Evolutionary conservation across 805 yeast species (phyloP).

Genomic region (Kluyveromyces aestuarii): DNA sequence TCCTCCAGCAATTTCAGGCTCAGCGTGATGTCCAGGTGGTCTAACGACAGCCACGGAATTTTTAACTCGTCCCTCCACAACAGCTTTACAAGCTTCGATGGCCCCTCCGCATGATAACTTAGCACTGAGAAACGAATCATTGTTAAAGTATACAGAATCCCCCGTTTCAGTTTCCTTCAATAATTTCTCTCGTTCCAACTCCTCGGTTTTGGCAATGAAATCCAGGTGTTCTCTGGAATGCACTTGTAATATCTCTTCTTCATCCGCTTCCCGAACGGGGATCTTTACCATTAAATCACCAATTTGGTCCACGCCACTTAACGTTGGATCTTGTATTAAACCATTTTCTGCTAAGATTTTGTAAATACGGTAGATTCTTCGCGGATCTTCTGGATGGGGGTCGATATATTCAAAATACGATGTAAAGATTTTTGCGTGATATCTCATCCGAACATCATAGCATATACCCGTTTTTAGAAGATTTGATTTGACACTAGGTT

Average conservation of each 20-base stretch:
- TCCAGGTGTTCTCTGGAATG: slow-evolving; percentile 76
- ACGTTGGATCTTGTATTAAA: slow-evolving; percentile 65
- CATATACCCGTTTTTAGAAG: slow-evolving; percentile 87
- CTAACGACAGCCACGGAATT: slow-evolving; percentile 91
- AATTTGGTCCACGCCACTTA: slow-evolving; percentile 59
- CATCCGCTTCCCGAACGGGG: slow-evolving; percentile 82
- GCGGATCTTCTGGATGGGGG: slow-evolving; percentile 98
- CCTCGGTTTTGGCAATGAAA: slow-evolving; percentile 63
- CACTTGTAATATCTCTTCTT: slow-evolving; percentile 77
- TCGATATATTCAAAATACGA: slow-evolving; percentile 90
- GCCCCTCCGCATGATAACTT: slow-evolving; percentile 94
- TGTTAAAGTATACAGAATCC: slow-evolving; percentile 91
- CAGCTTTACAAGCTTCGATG: slow-evolving; percentile 92
- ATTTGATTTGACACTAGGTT: slow-evolving; percentile 60
- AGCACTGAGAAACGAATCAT: slow-evolving; percentile 81
- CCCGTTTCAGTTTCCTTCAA: slow-evolving; percentile 81
- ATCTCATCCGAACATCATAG: slow-evolving; percentile 95
- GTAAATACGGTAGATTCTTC: slow-evolving; percentile 89
- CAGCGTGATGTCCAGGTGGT: slow-evolving; percentile 99
- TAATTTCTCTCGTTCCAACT: slow-evolving; percentile 69
- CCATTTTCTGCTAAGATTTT: slow-evolving; percentile 93
- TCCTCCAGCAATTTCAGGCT: slow-evolving; percentile 95
- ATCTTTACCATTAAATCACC: slow-evolving; percentile 84
- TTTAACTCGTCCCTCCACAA: slow-evolving; percentile 84
- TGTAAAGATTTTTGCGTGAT: slow-evolving; percentile 90